Evolutionary conservation across 148 eudicot species (phyloP), one percentile per base, ranked within the genome.

Genomic region (Arctostaphylos glauca): DNA sequence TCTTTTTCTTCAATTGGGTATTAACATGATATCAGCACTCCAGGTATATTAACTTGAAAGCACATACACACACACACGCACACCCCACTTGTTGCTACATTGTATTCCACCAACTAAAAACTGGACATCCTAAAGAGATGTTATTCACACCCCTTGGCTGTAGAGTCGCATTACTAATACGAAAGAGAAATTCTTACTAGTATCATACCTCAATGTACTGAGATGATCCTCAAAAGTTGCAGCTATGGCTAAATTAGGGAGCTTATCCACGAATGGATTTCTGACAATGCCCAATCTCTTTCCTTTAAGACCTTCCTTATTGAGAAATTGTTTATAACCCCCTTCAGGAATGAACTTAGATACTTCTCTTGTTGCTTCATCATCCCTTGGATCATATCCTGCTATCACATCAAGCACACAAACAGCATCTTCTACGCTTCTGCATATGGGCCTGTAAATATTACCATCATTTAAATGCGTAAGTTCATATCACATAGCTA

Each of bases 391-490:
- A 64, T 90, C 91, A 16, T 70, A 78, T 4, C 93, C 91, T 1
- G 74, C 86, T 74, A 89, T 86, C 54, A 67, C 87, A n/a, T 90
- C 91, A 56, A 90, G 90, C 10, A 89, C 86, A 54, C 48, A 82
- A 84, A 84, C 89, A 15, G 90, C 91, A 53, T 90, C 93, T 47
- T 88, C 72, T 10, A 90, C 91, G 0, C 89, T 90, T 82, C 92
- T 84, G 78, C 89, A 80, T 9, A 90, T 85, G 1, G 89, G 88
- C 81, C 93, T 90, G 70, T 9, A 75, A 74, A 14, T 53, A 18
- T 49, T 76, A 66, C 71, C 1, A 50, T n/a, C 15, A 75, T 25
- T 66, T 25, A 1, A 12, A 12, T 66, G 5, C 16, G 25, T 3
- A 75, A 0, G 19, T 9, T 31, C 71, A 66, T 31, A 13, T 31